A percentile compares a stretch with the other conserved stretches of the same genome.
Conservation (phyloP, 1,284 basidiomycete genomes). For the Polyporus tsugae region DNA sequence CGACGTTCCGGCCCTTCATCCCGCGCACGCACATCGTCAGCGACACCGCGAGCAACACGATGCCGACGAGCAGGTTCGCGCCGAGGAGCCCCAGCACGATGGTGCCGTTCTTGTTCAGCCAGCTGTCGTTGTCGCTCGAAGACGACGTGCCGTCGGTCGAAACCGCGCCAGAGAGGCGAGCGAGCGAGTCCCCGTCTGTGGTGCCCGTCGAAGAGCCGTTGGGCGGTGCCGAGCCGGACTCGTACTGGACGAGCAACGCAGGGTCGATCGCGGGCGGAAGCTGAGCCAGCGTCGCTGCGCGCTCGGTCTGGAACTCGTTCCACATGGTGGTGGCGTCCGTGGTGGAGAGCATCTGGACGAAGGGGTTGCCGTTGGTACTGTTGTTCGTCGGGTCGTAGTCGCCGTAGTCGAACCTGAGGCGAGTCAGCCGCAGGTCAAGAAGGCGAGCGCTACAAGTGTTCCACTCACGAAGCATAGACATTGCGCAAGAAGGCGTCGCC, state of each 20-base stretch:
- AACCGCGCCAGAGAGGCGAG: background rate
- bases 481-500: conserved; percentile 52
- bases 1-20: conserved; percentile 21
- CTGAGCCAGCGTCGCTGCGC: conserved; percentile 25
- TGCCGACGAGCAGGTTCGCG: conserved; percentile 23
- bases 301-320: conserved; percentile 35
- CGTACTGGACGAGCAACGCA: conserved; percentile 14
- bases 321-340: conserved; percentile 31
- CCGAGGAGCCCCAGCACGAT: conserved; percentile 20
- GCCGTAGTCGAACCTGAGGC: conserved; percentile 51
- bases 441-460: background rate
- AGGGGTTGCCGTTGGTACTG: conserved; percentile 39
- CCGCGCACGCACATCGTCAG: conserved; percentile 25
- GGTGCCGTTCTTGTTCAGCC: conserved; percentile 10
- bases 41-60: conserved; percentile 13
- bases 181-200: background rate
- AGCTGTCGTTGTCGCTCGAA: conserved; percentile 4
- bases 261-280: conserved; percentile 28
- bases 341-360: conserved; percentile 43
- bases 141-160: background rate
- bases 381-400: conserved; percentile 38
- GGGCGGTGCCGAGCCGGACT: background rate
- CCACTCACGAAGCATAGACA: conserved; percentile 48
- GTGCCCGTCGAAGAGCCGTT: background rate
- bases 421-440: background rate